Conservation (phyloP, 2,329 filamentous ascomycete species). For the Aspergillus ibericus region DNA sequence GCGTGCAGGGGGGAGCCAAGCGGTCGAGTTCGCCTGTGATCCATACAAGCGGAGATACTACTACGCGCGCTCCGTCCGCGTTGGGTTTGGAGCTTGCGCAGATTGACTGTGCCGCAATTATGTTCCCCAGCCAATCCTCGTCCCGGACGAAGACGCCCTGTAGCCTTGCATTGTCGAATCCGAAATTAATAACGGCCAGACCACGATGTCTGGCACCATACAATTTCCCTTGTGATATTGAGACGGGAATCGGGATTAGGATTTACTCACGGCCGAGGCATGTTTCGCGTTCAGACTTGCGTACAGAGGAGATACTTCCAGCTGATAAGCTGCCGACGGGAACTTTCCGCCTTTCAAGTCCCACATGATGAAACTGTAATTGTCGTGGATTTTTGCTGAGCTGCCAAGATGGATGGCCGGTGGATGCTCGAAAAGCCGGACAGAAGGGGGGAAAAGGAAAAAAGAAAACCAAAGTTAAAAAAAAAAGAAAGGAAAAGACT, state of each 20-base stretch:
- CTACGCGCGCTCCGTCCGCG: background rate
- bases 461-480: background rate
- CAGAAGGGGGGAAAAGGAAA: background rate
- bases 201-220: background rate
- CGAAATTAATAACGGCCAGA: background rate
- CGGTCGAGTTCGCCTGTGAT: background rate
- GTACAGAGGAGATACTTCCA: no score
- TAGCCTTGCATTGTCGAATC: background rate
- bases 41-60: background rate
- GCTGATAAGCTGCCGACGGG: background rate
- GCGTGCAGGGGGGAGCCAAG: background rate
- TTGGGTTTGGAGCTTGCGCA: constrained; percentile 18
- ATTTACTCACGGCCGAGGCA: background rate
- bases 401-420: constrained; percentile 6
- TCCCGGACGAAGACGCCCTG: background rate
- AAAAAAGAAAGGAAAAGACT: background rate
- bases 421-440: background rate
- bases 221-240: background rate
- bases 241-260: background rate
- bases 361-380: constrained; percentile 4
- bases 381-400: constrained; percentile 6
- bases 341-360: background rate
- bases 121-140: constrained; percentile 1
- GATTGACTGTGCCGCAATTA: constrained; percentile 24
- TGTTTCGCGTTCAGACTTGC: background rate